Evolutionary conservation across 345 rosid species (phyloP), one percentile per base, ranked within the genome.

Genomic region (Lumnitzera littorea): DNA sequence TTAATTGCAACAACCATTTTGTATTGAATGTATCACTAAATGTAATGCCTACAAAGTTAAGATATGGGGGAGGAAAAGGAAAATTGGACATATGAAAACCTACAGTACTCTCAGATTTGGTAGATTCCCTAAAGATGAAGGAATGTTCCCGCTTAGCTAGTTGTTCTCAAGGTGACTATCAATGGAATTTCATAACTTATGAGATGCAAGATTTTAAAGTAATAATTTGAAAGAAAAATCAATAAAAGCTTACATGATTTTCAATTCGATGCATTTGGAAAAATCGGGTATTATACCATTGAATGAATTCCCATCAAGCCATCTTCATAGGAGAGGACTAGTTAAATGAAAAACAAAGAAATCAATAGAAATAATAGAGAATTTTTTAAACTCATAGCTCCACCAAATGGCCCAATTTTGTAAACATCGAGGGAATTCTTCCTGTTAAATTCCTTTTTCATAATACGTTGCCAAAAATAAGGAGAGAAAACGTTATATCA

Each of bases 131-230:
- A 87, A 67, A 56, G 85, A 74, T 25, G 91, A 78, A 69, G 95
- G 90, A 70, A 90, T 75, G 55, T 72, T 80, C 64, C 97, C 95
- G 6, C 80, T 80, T 74, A 90, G 73, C 62, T 61, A 78, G 75
- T 90, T 90, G 79, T 87, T 80, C 77, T 87, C 97, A 0, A 90
- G 85, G 78, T 90, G 97, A 67, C 97, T 90, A 58, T 53, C 27
- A 53, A 14, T 53, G 11, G 12, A 43, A n/a, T 12, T 9, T 4
- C 7, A 59, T 55, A 61, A 59, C 46, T 20, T 53, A 65, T 25
- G 41, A 62, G 50, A 41, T 24, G 55, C n/a, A 46, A 48, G 53
- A 60, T 29, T 5, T 29, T 29, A 29, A 29, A 29, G 36, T 29
- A 29, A 29, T 29, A 5, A 29, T 29, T 29, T 29, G 36, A 5